Base-by-base conservation (phyloP, 1,284 basidiomycete species). In the Boletus semigastroideus region DNA sequence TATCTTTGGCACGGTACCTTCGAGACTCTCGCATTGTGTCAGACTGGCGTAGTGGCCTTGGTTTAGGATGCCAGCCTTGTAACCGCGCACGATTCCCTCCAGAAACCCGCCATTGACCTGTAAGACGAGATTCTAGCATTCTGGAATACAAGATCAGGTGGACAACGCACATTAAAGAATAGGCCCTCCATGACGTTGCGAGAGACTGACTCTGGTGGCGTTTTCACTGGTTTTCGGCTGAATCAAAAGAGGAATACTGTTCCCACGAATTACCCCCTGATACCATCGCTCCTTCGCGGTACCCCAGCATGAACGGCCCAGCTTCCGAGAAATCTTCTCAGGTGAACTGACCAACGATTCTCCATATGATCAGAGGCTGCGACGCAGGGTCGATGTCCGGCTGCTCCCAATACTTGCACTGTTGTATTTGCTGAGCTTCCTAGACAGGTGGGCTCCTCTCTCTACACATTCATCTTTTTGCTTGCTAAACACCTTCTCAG, bases 11-110 rank as follows among this genome's bases (percentile, higher is more conserved):
- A 27, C 25, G 16, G 14, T 64, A 67, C 96, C 96, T 78, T 99
- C 97, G 42, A 99, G 83, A 38, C 85, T 94, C 74, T 99, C 97
- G 80, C 97, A 99, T 74, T 99, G 97, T 4, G 92, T 92, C 67
- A 99, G 75, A 72, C 94, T 98, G 67, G 87, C 82, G 72, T 98
- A 99, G 70, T 97, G 92, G 60, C 77, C 80, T 67, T 92, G 88
- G 43, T 86, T 89, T 50, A 99, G 83, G 57, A 98, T 86, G 22
- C 93, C 94, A 43, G 90, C 85, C 73, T 94, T 95, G 83, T 96
- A 98, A 5, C 97, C 97, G 61, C 97, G 79, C 14, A 98, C 85
- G 41, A 98, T 87, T 33, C 90, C 97, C 71, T 99, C 94, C 52
- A 97, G 78, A 70, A 90, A 97, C 2, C 94, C 94, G 53, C 72